Conservation (phyloP, 306 rosid species). For the Gastrolobium villosum region DNA sequence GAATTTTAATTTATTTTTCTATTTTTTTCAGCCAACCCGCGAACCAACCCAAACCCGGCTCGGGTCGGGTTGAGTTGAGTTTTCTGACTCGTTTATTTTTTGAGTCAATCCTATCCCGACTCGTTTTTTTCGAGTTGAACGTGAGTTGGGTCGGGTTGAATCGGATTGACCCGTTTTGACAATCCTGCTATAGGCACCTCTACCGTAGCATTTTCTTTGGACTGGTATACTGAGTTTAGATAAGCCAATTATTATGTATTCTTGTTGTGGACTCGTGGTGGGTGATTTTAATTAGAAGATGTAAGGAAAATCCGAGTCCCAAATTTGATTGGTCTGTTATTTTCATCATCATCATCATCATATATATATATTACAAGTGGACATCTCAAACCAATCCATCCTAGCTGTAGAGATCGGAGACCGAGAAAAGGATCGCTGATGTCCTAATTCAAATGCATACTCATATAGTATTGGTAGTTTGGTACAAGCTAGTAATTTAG, state of each 20-base stretch:
- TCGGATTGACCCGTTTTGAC: too few relatives aligned
- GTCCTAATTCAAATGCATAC: constrained; percentile 28
- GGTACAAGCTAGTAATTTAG: constrained; percentile 2
- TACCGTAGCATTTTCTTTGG: neutral
- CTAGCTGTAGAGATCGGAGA: constrained; percentile 11
- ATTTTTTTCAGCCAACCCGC: too few relatives aligned
- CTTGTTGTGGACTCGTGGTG: neutral
- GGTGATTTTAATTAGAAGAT: neutral
- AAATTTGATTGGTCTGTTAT: constrained; percentile 8
- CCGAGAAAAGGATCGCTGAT: constrained; percentile 6
- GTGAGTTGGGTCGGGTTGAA: too few relatives aligned
- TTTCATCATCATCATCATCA: neutral
- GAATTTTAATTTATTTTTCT: too few relatives aligned
- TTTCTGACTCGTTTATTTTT: too few relatives aligned
- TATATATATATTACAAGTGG: constrained; percentile 30
- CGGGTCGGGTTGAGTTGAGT: too few relatives aligned
- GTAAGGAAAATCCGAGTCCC: neutral
- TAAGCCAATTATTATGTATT: neutral
- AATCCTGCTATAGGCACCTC: neutral
- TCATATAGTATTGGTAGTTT: constrained; percentile 17
- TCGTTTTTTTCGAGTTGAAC: too few relatives aligned
- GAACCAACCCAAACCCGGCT: too few relatives aligned
- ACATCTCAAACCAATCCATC: constrained; percentile 18
- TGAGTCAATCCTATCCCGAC: too few relatives aligned
- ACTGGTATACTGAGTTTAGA: neutral